Evolutionary conservation across 805 yeast genomes (phyloP), one percentile per base, ranked within the genome.

Genomic region (Candida tallmaniae): DNA sequence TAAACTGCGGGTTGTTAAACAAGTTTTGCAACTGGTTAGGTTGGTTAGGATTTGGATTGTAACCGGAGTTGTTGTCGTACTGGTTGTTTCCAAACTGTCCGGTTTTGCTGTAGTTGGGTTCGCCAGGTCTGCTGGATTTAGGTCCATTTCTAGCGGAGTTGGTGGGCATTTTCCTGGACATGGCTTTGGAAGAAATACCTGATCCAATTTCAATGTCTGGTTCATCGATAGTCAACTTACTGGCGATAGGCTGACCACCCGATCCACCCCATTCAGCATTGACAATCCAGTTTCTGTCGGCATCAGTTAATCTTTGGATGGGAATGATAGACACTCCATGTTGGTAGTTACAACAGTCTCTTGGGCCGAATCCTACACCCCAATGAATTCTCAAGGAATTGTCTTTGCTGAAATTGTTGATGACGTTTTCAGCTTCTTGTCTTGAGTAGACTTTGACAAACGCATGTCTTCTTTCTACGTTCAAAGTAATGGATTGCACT

Each of bases 311-410:
- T 50, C 96, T 76, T 39, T 75, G 76, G 32, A 93, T 64, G 11
- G 97, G 96, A 41, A 93, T 87, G 23, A 88, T 75, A 40, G 95
- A 83, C 24, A 81, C 72, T 42, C 98, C 98, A 38, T 81, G 81
- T 52, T 81, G 89, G 60, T 93, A 93, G 60, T 93, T 94, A 58
- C 96, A 86, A 67, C 97, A 90, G 58, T 93, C 97, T 66, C 98
- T 78, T 35, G 98, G 98, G 4, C 98, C 98, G 53, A 84, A 93
- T 1, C 98, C 98, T 42, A 93, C 97, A 46, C 97, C 98, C 98
- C 98, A 93, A 55, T 96, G 75, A 4, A 94, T 85, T 61, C 97
- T 76, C 54, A 66, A 62, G 7, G 74, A 58, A 26, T 83, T 81
- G 42, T 79, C 80, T 46, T 80, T 77, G 51, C 78, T 78, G 63